Conservation (phyloP, 2,329 filamentous ascomycete genomes). For the Aureobasidium sp. region DNA sequence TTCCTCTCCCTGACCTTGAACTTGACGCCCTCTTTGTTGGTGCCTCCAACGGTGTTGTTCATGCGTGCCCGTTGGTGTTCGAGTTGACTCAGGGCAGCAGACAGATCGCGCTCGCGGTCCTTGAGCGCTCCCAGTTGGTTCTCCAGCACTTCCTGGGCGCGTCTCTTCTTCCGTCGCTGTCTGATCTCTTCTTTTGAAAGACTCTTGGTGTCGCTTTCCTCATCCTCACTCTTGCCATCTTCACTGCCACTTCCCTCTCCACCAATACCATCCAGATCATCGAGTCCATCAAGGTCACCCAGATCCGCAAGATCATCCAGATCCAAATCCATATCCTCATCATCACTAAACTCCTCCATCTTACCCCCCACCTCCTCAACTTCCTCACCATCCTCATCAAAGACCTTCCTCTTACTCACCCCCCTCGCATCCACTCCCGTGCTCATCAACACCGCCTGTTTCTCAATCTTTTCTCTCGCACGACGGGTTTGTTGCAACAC, state of each 20-base stretch:
- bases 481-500: slow-evolving; percentile 47
- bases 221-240: slow-evolving; percentile 15
- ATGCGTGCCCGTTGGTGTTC: slow-evolving; percentile 54
- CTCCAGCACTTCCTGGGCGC: slow-evolving; percentile 39
- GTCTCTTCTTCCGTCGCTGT: slow-evolving; percentile 40
- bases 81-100: slow-evolving; percentile 46
- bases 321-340: slow-evolving; percentile 20
- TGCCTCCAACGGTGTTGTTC: slow-evolving; percentile 50
- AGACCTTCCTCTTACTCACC: slow-evolving; percentile 28
- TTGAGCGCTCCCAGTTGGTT: slow-evolving; percentile 44
- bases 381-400: slow-evolving; percentile 26
- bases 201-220: slow-evolving; percentile 21
- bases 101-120: slow-evolving; percentile 47
- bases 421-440: slow-evolving; percentile 33
- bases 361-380: slow-evolving; percentile 1
- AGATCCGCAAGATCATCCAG: slow-evolving; percentile 13
- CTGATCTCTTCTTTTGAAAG: slow-evolving; percentile 32
- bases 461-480: slow-evolving; percentile 43
- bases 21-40: slow-evolving; percentile 55
- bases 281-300: slow-evolving; percentile 9
- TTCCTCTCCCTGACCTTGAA: slow-evolving; percentile 58
- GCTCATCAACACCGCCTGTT: slow-evolving; percentile 23
- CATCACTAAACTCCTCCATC: neutral
- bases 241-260: slow-evolving; percentile 10
- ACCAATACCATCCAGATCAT: slow-evolving; percentile 16